Evolutionary conservation across 2,329 filamentous ascomycete genomes (phyloP), one percentile per base, ranked within the genome.

Genomic region (Paracamarosporium sp.): DNA sequence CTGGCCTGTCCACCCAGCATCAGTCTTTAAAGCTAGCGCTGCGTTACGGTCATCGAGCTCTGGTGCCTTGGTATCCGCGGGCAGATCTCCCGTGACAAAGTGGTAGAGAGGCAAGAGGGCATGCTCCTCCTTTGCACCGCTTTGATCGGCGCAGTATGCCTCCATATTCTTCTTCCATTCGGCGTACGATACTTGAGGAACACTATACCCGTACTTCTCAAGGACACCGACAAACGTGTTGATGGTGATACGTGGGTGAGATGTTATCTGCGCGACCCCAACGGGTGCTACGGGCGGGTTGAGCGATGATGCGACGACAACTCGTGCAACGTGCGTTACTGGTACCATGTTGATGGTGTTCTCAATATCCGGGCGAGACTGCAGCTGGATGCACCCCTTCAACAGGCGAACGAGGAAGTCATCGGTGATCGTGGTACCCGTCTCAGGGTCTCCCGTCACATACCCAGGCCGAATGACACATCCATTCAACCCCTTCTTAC

Each of bases 341-440:
- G 94, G 93, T 0, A 97, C 90, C 75, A 89, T 87, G 80, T 97
- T 98, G 76, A 97, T 87, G 0, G 92, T 91, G 80, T 97, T 98
- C 73, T 83, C 78, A 65, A 97, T 96, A 64, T 86, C 84, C 1
- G 93, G 94, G 0, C 92, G 84, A 2, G 83, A 82, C 2, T 80
- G 80, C 2, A 97, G 82, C 76, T 98, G 93, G 50, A 96, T 81
- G 69, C 92, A 96, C 56, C 92, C 93, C 80, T 97, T 97, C 55
- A 89, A 80, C 79, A 97, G 86, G 36, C 94, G 87, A 63, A 97
- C 85, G 6, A 98, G 80, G 81, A 97, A 98, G 77, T 97, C 94
- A 70, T 98, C 94, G 1, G 88, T 93, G 75, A 92, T 73, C 80
- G 90, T 61, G 86, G 85, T 80, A 50, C 93, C 93, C 12, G 85